Conservation (phyloP, 306 rosid genomes). For the Adenanthera pavonina region DNA sequence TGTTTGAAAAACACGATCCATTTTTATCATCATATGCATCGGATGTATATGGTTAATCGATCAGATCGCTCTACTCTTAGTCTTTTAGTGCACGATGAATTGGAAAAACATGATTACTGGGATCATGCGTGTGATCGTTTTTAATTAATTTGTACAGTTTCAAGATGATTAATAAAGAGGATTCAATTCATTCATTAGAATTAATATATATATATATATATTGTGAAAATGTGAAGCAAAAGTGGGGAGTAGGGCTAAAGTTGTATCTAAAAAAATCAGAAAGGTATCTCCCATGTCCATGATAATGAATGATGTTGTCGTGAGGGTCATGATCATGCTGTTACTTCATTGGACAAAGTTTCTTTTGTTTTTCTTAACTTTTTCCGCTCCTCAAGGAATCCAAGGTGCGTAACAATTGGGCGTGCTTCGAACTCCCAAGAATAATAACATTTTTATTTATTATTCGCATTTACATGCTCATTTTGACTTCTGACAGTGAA, state of each 20-base stretch:
- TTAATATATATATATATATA: background rate
- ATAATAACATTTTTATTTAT: background rate
- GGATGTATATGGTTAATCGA: background rate
- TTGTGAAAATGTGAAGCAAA: constrained; percentile 1
- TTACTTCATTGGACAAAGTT: constrained; percentile 47
- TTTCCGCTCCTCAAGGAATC: constrained; percentile 45
- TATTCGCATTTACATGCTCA: background rate
- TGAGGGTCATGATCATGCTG: constrained; percentile 46
- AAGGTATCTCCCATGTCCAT: constrained; percentile 19
- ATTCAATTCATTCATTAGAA: background rate
- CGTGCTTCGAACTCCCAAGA: background rate
- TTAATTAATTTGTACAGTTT: background rate
- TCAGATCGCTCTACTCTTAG: too few species aligned
- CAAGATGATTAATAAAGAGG: background rate
- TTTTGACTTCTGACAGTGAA: background rate
- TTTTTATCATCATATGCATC: background rate
- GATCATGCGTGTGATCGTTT: constrained; percentile 9
- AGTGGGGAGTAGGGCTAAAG: constrained; percentile 38
- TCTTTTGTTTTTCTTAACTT: constrained; percentile 41
- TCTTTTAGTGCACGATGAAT: background rate
- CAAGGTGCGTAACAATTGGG: constrained; percentile 34
- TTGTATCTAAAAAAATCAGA: constrained; percentile 39
- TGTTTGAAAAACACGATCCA: background rate
- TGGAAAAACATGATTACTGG: constrained; percentile 23
- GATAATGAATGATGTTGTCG: constrained; percentile 58